Evolutionary conservation across 352 stramenopile genomes (phyloP).

Genomic region (Blastocystis sp.): DNA sequence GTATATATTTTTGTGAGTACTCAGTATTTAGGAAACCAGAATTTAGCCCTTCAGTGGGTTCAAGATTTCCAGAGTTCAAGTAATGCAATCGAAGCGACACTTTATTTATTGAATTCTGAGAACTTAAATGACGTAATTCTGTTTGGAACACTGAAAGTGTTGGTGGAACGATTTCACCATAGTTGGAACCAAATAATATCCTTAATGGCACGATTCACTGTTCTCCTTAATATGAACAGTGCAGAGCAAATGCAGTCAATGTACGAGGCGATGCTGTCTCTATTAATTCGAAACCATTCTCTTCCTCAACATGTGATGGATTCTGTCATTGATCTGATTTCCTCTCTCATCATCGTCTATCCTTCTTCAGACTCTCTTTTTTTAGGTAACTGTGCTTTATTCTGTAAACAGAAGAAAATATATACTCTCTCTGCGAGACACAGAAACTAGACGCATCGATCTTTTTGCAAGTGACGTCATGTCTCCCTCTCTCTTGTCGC

Average conservation of each 20-base stretch:
- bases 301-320: background rate
- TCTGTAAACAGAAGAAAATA: background rate
- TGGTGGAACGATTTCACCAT: slow-evolving; percentile 8
- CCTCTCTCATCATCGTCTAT: background rate
- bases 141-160: slow-evolving; percentile 35
- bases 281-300: background rate
- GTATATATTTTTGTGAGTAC: background rate
- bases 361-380: background rate
- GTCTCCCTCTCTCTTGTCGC: background rate
- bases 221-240: background rate
- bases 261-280: background rate
- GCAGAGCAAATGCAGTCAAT: background rate
- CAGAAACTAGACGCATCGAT: background rate
- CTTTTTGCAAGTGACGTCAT: background rate
- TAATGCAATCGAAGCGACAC: background rate
- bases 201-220: background rate
- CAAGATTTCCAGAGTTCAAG: slow-evolving; percentile 26
- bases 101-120: background rate
- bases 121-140: background rate
- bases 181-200: slow-evolving; percentile 31
- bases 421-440: slow-evolving; percentile 18
- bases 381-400: background rate
- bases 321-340: background rate
- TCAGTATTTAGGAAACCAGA: slow-evolving; percentile 10
- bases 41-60: slow-evolving; percentile 52